These are phyloP conservation scores for Citrus reticulata DNA, from an alignment of 345 rosid genomes.

Conservation along the genomic window DNA sequence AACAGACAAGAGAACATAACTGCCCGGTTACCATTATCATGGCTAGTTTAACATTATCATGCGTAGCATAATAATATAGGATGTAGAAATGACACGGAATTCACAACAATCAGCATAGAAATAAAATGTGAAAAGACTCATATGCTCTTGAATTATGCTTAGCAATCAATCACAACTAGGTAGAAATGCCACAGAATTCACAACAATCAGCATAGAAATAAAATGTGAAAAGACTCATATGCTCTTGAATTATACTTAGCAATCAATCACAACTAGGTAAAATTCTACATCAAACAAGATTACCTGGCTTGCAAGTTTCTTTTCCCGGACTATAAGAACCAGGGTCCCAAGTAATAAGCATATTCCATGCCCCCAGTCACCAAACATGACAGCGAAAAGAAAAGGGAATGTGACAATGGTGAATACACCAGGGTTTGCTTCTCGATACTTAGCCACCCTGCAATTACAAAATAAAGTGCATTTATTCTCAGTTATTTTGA, in stretches of 20 bases:
- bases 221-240: constrained; percentile 6
- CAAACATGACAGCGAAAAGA: constrained; percentile 98
- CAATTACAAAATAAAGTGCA: constrained; percentile 18
- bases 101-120: neutral
- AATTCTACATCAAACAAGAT: constrained; percentile 8
- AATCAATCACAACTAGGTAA: neutral
- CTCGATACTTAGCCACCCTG: constrained; percentile 94
- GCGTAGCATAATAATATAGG: neutral
- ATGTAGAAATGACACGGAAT: neutral
- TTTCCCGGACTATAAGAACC: constrained; percentile 64
- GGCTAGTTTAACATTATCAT: neutral
- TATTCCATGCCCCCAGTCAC: constrained; percentile 99
- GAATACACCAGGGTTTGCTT: constrained; percentile 91
- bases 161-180: neutral
- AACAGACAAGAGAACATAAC: neutral
- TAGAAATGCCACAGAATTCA: neutral
- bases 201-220: constrained; percentile 2
- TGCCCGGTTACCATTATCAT: neutral
- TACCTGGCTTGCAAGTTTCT: constrained; percentile 95
- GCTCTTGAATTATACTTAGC: neutral
- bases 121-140: constrained; percentile 10
- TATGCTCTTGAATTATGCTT: neutral
- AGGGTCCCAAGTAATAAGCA: constrained; percentile 81
- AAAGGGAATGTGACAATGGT: constrained; percentile 95
- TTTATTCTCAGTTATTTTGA: neutral